These are phyloP conservation scores for Podila clonocystis DNA, from an alignment of 192 early-diverging fungal species.

Conservation along the genomic window DNA sequence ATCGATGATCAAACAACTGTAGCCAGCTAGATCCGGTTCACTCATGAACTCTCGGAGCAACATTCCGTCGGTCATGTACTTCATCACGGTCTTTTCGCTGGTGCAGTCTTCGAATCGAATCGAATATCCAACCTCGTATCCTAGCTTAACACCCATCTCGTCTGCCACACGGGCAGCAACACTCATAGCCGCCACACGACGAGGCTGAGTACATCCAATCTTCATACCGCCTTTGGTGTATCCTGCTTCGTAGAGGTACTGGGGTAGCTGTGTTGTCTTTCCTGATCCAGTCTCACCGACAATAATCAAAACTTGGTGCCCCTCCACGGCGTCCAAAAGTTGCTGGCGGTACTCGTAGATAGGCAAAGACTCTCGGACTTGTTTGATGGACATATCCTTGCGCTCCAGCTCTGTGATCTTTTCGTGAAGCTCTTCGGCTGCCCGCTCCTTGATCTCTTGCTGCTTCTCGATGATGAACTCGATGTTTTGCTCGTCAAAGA, in stretches of 20 bases:
- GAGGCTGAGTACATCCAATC: slow-evolving; percentile 98
- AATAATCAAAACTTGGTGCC: slow-evolving; percentile 90
- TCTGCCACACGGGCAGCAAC: slow-evolving; percentile 97
- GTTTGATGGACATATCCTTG: slow-evolving; percentile 74
- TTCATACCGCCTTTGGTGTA: slow-evolving; percentile 88
- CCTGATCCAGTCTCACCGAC: slow-evolving; percentile 98
- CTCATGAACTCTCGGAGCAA: slow-evolving; percentile 97
- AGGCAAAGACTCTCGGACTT: slow-evolving; percentile 88
- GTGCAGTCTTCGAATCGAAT: slow-evolving; percentile 99
- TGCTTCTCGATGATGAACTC: slow-evolving; percentile 88
- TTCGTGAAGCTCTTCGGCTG: slow-evolving; percentile 60
- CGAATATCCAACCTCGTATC: slow-evolving; percentile 94
- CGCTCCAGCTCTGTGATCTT: slow-evolving; percentile 73
- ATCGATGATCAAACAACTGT: slow-evolving; percentile 96
- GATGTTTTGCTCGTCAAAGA: slow-evolving; percentile 92
- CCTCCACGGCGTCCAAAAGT: slow-evolving; percentile 84
- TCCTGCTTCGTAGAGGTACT: slow-evolving; percentile 96
- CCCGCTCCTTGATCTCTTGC: slow-evolving; percentile 58
- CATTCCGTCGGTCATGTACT: slow-evolving; percentile 99
- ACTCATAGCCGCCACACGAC: slow-evolving; percentile 98
- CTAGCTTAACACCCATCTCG: slow-evolving; percentile 94
- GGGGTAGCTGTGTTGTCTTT: slow-evolving; percentile 98
- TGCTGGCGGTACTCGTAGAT: slow-evolving; percentile 90
- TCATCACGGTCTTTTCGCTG: slow-evolving; percentile 91
- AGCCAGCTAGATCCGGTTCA: slow-evolving; percentile 91